Evolutionary conservation across 208 protist genomes (phyloP).

Genomic region (Trypanosoma avium): DNA sequence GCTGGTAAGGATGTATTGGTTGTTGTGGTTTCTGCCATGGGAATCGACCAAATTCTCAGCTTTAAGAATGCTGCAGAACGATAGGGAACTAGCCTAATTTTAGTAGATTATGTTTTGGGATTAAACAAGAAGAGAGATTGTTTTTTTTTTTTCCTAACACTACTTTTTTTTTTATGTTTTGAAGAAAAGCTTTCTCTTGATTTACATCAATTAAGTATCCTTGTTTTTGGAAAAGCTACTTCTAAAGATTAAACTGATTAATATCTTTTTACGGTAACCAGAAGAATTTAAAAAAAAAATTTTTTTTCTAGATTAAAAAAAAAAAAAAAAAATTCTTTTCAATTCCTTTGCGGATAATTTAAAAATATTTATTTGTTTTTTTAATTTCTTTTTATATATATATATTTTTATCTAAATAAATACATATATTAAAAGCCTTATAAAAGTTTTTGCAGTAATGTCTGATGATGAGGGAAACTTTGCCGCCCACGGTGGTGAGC

Average conservation of each 20-base stretch:
- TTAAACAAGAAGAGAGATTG: too few species aligned
- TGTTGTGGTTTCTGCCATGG: constrained; percentile 94
- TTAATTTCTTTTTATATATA: neutral
- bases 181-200: too few species aligned
- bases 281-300: too few species aligned
- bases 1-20: constrained; percentile 94
- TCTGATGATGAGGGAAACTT: constrained; percentile 79
- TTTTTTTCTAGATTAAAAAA: neutral
- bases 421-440: too few species aligned
- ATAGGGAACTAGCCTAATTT: constrained; percentile 9
- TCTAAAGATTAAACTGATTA: too few species aligned
- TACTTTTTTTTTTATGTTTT: too few species aligned
- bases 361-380: neutral
- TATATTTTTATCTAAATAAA: neutral
- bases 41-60: constrained; percentile 93
- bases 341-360: neutral
- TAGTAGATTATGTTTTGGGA: constrained; percentile 7
- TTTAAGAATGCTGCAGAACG: constrained; percentile 89
- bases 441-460: constrained; percentile 29
- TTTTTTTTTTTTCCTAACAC: neutral
- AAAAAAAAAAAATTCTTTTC: neutral
- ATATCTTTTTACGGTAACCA: too few species aligned
- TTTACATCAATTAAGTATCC: too few species aligned
- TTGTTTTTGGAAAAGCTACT: too few species aligned
- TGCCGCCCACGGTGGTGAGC: constrained; percentile 49